Evolutionary conservation across 2,329 filamentous ascomycete species (phyloP).

Genomic region (Penicillium sp.): DNA sequence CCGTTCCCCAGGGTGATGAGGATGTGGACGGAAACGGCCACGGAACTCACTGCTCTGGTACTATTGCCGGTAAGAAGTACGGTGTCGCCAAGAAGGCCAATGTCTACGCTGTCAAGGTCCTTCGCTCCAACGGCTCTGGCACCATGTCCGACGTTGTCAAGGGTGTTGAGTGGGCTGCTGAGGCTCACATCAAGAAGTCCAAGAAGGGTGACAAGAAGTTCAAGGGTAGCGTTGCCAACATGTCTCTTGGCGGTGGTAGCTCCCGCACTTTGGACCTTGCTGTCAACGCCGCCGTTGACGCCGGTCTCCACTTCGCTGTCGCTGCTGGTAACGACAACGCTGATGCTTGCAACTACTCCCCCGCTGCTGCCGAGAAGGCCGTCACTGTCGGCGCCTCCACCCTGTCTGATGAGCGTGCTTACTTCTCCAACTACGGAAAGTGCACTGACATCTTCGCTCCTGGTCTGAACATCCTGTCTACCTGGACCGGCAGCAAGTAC

Average conservation of each 20-base stretch:
- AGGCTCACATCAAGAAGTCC: conserved; percentile 73
- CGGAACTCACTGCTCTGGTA: conserved; percentile 98
- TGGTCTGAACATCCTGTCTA: conserved; percentile 94
- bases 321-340: conserved; percentile 98
- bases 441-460: conserved; percentile 99
- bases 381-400: conserved; percentile 96
- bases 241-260: conserved; percentile 98
- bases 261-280: conserved; percentile 86
- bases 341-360: conserved; percentile 99
- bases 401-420: conserved; percentile 91
- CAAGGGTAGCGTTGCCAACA: conserved; percentile 99
- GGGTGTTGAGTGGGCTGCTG: conserved; percentile 93
- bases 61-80: conserved; percentile 96
- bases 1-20: conserved; percentile 79
- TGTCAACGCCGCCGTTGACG: conserved; percentile 89
- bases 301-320: conserved; percentile 95
- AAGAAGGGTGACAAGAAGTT: conserved; percentile 88
- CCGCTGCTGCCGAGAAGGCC: conserved; percentile 85
- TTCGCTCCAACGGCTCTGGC: conserved; percentile 94
- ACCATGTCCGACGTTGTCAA: conserved; percentile 99
- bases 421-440: conserved; percentile 99
- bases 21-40: conserved; percentile 97
- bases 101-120: conserved; percentile 96
- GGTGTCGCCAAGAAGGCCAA: conserved; percentile 99
- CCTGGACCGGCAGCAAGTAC: conserved; percentile 96